These are phyloP conservation scores for Acer campestre DNA, from an alignment of 345 rosid genomes.

Conservation along the genomic window DNA sequence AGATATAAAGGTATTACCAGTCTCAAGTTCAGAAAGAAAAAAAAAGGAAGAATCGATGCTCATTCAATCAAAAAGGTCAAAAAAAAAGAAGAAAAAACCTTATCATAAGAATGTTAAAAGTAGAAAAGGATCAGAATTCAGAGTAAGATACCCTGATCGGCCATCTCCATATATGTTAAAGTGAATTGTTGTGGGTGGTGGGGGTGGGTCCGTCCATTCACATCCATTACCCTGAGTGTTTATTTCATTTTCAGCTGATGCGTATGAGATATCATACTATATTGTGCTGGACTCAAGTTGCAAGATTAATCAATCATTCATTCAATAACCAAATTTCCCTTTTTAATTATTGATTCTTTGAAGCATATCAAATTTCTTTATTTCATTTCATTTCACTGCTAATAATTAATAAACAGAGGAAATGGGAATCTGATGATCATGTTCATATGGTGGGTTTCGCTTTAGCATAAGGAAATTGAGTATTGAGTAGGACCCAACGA, in stretches of 20 bases:
- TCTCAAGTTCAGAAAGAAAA: background rate
- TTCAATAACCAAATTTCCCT: background rate
- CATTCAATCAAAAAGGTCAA: background rate
- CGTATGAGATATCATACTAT: constrained; percentile 20
- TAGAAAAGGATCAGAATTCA: background rate
- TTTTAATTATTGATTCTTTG: background rate
- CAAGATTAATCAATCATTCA: background rate
- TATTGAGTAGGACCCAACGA: background rate
- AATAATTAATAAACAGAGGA: too few species aligned
- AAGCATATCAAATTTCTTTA: too few species aligned
- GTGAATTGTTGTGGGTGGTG: too few species aligned
- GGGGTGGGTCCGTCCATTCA: constrained; percentile 1
- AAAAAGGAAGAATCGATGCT: background rate
- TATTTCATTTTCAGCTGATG: background rate
- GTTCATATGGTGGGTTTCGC: background rate
- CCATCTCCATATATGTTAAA: too few species aligned
- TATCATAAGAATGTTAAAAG: constrained; percentile 15
- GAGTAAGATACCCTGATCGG: too few species aligned
- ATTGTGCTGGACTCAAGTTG: constrained; percentile 18
- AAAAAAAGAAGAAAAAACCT: background rate
- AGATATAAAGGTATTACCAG: background rate
- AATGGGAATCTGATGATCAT: background rate
- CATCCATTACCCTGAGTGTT: background rate
- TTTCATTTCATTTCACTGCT: background rate
- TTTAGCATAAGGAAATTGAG: background rate